A percentile compares a stretch with the other conserved stretches of the same genome.
These are phyloP conservation scores for Solanum pinnatisectum DNA, from an alignment of 257 asterid genomes.

Conservation along the genomic window DNA sequence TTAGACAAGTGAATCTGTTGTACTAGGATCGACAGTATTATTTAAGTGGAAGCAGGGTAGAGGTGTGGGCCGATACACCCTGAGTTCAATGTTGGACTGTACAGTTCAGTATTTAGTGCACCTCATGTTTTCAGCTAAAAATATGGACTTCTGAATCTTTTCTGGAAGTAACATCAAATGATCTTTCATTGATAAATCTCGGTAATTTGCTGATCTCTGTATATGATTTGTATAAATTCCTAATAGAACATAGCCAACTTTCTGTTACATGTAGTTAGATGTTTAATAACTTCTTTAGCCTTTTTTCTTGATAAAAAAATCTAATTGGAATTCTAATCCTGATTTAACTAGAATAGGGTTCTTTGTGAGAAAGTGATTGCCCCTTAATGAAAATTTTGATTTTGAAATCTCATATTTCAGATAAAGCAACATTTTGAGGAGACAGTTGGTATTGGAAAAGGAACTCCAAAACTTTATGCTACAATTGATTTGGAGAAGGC, in stretches of 20 bases:
- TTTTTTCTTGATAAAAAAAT: neutral
- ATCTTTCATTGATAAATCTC: neutral
- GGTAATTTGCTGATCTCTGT: neutral
- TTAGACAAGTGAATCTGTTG: neutral
- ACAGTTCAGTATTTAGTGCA: neutral
- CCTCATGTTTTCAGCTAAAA: neutral
- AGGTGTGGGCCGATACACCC: neutral
- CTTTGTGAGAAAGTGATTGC: neutral
- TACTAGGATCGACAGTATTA: neutral
- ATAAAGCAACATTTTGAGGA: constrained; percentile 55
- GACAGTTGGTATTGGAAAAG: constrained; percentile 71
- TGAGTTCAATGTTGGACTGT: neutral
- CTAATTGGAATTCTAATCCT: neutral
- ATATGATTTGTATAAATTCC: neutral
- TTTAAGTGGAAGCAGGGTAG: neutral
- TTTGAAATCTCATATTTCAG: constrained; percentile 26
- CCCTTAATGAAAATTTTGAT: neutral
- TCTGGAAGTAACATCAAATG: neutral
- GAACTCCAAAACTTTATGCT: constrained; percentile 76
- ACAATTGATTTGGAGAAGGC: constrained; percentile 77
- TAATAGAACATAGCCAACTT: neutral
- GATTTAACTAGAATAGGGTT: neutral
- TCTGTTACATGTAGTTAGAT: neutral
- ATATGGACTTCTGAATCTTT: neutral
- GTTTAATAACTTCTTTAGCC: neutral